Evolutionary conservation across 2,329 filamentous ascomycete species (phyloP).

Genomic region (Torrubiella hemipterigena): DNA sequence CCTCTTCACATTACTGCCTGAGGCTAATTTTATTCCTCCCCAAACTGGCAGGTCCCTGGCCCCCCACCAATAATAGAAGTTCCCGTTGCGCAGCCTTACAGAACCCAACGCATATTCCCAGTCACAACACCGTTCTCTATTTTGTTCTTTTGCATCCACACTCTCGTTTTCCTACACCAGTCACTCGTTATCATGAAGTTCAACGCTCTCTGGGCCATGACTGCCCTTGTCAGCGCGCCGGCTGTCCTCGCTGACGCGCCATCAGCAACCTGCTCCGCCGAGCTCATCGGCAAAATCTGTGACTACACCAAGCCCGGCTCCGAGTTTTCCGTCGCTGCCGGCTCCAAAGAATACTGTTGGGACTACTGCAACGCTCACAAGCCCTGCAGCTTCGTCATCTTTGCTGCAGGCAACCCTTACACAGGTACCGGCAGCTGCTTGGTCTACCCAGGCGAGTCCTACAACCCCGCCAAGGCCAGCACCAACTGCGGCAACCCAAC

Average conservation of each 20-base stretch:
- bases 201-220: constrained; percentile 11
- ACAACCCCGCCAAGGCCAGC: constrained; percentile 12
- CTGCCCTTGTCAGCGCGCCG: constrained; percentile 11
- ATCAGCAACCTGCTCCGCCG: constrained; percentile 14
- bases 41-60: too few relatives aligned
- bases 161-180: too few relatives aligned
- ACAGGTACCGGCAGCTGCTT: constrained; percentile 16
- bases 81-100: too few relatives aligned
- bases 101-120: too few relatives aligned
- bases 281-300: constrained; percentile 15
- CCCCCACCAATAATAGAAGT: too few relatives aligned
- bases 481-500: constrained; percentile 7
- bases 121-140: too few relatives aligned
- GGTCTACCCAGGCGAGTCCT: constrained; percentile 16
- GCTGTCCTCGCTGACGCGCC: constrained; percentile 7
- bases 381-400: constrained; percentile 19
- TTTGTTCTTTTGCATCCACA: too few relatives aligned
- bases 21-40: too few relatives aligned
- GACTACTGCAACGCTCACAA: constrained; percentile 16
- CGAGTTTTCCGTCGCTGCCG: constrained; percentile 13
- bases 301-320: constrained; percentile 12
- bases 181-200: constrained; percentile 12
- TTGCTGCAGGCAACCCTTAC: constrained; percentile 14
- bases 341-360: constrained; percentile 13
- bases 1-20: too few relatives aligned